phyloP scores from a whole-genome alignment of 768 basidiomycete genomes.

The Xerocomellus intermedius region DNA sequence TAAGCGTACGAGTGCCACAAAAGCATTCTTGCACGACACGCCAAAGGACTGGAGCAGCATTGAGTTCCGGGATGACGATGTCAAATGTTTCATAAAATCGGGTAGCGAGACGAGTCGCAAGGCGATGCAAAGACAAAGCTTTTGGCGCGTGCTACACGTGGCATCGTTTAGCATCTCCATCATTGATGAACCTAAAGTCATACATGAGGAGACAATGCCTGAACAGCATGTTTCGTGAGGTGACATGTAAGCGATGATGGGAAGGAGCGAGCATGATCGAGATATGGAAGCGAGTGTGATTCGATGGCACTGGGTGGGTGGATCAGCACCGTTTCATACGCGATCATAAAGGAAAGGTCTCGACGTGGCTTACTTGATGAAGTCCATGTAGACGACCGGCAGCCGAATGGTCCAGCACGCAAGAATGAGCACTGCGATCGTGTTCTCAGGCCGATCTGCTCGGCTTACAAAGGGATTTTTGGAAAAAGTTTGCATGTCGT shows the following conservation, averaged over 20 bases:
- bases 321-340: slow-evolving; percentile 5
- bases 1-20: slow-evolving; percentile 70
- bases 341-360: background rate
- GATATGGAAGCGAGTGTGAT: slow-evolving; percentile 72
- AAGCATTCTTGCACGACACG: slow-evolving; percentile 58
- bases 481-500: slow-evolving; percentile 1
- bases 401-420: slow-evolving; percentile 80
- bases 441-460: slow-evolving; percentile 45
- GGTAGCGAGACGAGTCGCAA: slow-evolving; percentile 62
- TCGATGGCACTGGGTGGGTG: slow-evolving; percentile 61
- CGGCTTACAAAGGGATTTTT: slow-evolving; percentile 21
- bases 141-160: slow-evolving; percentile 61
- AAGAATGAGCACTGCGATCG: slow-evolving; percentile 67
- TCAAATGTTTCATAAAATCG: slow-evolving; percentile 52
- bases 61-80: slow-evolving; percentile 68
- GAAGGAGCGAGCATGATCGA: slow-evolving; percentile 65
- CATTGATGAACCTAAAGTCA: slow-evolving; percentile 3
- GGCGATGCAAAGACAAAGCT: slow-evolving; percentile 53
- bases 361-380: slow-evolving; percentile 54
- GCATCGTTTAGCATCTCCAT: slow-evolving; percentile 11
- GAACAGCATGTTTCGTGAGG: slow-evolving; percentile 67
- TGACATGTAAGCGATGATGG: slow-evolving; percentile 62
- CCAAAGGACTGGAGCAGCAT: slow-evolving; percentile 78
- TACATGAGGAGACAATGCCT: slow-evolving; percentile 72
- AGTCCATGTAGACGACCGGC: slow-evolving; percentile 73